Percentiles rank a stretch among this genome's conserved stretches.
Evolutionary conservation across 2,329 filamentous ascomycete species (phyloP).

Genomic region (Aureobasidium mangrovei): DNA sequence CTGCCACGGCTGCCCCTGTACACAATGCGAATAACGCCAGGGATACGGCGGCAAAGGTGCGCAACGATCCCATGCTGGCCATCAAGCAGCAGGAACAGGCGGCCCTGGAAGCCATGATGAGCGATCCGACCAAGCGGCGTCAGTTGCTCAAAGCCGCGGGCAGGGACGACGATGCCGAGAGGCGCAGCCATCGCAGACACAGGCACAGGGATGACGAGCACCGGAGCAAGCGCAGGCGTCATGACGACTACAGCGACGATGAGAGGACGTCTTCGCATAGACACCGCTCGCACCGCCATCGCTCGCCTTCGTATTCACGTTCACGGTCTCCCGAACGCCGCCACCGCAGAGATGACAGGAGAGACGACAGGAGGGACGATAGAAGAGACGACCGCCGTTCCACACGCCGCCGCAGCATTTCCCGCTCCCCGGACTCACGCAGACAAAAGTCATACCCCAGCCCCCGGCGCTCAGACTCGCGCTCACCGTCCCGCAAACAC

Average conservation of each 20-base stretch:
- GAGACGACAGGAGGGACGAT: slow-evolving; percentile 14
- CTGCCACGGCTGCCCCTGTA: slow-evolving; percentile 38
- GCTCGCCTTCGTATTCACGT: slow-evolving; percentile 28
- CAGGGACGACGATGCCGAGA: slow-evolving; percentile 23
- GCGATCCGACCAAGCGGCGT: slow-evolving; percentile 58
- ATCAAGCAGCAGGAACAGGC: slow-evolving; percentile 77
- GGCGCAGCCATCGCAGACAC: slow-evolving; percentile 23
- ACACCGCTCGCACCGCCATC: slow-evolving; percentile 26
- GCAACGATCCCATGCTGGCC: slow-evolving; percentile 82
- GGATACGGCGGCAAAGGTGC: slow-evolving; percentile 77
- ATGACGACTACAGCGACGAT: slow-evolving; percentile 24
- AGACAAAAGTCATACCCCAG: slow-evolving; percentile 13
- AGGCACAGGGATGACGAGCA: slow-evolving; percentile 24
- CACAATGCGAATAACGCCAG: slow-evolving; percentile 64
- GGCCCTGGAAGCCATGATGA: slow-evolving; percentile 57
- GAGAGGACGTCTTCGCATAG: slow-evolving; percentile 25
- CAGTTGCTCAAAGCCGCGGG: slow-evolving; percentile 51
- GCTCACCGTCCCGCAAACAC: slow-evolving; percentile 11
- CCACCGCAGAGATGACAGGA: neutral
- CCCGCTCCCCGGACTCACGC: slow-evolving; percentile 6
- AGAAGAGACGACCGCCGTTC: neutral
- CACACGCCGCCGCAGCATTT: neutral
- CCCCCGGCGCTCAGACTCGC: slow-evolving; percentile 12
- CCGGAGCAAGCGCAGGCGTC: slow-evolving; percentile 26
- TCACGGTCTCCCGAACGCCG: slow-evolving; percentile 25